A percentile compares a stretch with the other conserved stretches of the same genome.
phyloP scores from a whole-genome alignment of 352 stramenopile genomes.

The Nothophytophthora sp. region DNA sequence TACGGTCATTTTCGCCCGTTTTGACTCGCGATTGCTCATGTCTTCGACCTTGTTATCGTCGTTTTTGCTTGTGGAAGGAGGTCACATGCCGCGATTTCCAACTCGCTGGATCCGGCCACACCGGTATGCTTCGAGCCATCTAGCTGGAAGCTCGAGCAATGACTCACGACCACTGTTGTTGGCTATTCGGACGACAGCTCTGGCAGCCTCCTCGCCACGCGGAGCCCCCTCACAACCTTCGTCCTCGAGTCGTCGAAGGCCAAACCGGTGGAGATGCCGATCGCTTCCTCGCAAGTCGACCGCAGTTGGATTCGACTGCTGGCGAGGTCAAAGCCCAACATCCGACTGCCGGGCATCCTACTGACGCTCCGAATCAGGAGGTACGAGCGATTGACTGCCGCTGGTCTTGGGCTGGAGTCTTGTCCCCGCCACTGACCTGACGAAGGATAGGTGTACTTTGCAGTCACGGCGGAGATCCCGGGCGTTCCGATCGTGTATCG shows the following conservation, averaged over 20 bases:
- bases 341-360: slow-evolving; percentile 5
- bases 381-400: slow-evolving; percentile 14
- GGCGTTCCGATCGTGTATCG: slow-evolving; percentile 75
- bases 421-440: slow-evolving; percentile 21
- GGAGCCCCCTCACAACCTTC: slow-evolving; percentile 19
- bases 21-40: no score
- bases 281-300: not conserved
- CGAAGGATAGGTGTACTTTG: slow-evolving; percentile 73
- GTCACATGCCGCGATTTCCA: slow-evolving; percentile 17
- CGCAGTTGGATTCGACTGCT: not conserved
- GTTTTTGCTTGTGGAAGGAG: slow-evolving; percentile 12
- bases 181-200: no score
- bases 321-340: not conserved
- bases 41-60: not conserved
- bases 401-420: not conserved
- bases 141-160: no score
- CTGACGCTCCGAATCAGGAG: slow-evolving; percentile 44
- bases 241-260: slow-evolving; percentile 6
- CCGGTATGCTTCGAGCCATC: no score
- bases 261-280: not conserved
- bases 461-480: slow-evolving; percentile 62
- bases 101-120: slow-evolving; percentile 15
- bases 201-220: slow-evolving; percentile 22
- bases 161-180: no score
- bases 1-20: no score